Evolutionary conservation across 345 rosid species (phyloP).

Genomic region (Nasturtium officinale): DNA sequence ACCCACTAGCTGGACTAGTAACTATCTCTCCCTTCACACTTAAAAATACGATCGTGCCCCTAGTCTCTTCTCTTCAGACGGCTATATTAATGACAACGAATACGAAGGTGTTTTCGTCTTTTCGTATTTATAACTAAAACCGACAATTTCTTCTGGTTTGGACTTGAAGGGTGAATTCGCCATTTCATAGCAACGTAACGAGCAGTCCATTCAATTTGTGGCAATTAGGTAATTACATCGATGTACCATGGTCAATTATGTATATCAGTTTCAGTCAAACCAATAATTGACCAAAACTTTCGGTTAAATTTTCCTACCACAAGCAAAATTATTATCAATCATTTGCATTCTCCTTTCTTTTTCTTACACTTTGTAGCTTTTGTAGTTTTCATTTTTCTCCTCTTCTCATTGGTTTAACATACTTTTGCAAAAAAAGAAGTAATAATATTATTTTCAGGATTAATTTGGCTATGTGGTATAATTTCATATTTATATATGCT

Average conservation of each 20-base stretch:
- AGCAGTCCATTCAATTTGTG: neutral
- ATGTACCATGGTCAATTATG: slow-evolving; percentile 6
- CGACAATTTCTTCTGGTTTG: slow-evolving; percentile 18
- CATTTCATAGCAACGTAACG: neutral
- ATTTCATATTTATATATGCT: neutral
- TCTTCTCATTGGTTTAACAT: neutral
- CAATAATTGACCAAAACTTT: slow-evolving; percentile 8
- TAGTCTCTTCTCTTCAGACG: neutral
- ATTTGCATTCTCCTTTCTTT: slow-evolving; percentile 12
- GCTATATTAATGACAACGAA: neutral
- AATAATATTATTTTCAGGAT: neutral
- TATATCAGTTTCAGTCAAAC: slow-evolving; percentile 24
- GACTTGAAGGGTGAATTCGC: slow-evolving; percentile 5
- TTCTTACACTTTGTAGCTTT: slow-evolving; percentile 9
- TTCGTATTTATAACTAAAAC: neutral
- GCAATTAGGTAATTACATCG: neutral
- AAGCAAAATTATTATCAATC: slow-evolving; percentile 38
- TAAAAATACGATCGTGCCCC: slow-evolving; percentile 15
- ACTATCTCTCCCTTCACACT: neutral
- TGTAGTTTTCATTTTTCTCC: neutral
- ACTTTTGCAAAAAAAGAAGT: neutral
- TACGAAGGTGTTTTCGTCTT: slow-evolving; percentile 4
- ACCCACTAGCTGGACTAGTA: slow-evolving; percentile 22
- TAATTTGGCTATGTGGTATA: neutral
- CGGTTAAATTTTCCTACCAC: slow-evolving; percentile 5